Evolutionary conservation across 1,139 yeast species (phyloP), one percentile per base, ranked within the genome.

Genomic region (Nakaseomyces bracarensis): DNA sequence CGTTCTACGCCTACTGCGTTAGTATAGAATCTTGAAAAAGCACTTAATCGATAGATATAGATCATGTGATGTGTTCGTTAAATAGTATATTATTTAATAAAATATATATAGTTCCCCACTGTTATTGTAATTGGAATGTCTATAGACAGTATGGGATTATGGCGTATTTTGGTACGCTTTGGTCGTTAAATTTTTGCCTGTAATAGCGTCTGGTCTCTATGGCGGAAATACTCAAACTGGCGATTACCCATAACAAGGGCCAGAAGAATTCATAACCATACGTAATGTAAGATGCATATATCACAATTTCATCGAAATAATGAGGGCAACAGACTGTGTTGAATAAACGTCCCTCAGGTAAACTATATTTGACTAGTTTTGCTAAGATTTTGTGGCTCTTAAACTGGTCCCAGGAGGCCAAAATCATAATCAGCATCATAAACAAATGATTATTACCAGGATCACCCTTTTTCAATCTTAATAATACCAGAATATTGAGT

Each of bases 271-370:
- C 57, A 2, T 18, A 21, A 26, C 52, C 50, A n/a, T 61, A 49
- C 0, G 61, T 37, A 3, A 58, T 49, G 1, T 74, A 53, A 1
- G 75, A 56, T 0, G 68, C 38, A 53, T 89, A 89, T 15, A 87
- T 72, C 22, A 74, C 44, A 1, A 84, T 65, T 57, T 89, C 97
- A 51, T 82, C 83, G 14, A 81, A 66, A 54, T 87, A 89, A 60
- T 89, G 96, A 0, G 96, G 89, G 53, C 87, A 80, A 10, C 82
- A 71, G 2, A 75, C 69, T 11, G 55, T 53, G 31, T 60, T 60
- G 58, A 85, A 81, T 38, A 77, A 54, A 1, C 79, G 70, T 31
- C 61, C 60, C 0, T 57, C 55, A 0, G 96, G 96, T 26, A 75
- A 56, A 0, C 79, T 67, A 61, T 89, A 89, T 60, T 87, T 87